Base-by-base conservation (phyloP, 331 rosid species). In the Rhamnella rubrinervis region DNA sequence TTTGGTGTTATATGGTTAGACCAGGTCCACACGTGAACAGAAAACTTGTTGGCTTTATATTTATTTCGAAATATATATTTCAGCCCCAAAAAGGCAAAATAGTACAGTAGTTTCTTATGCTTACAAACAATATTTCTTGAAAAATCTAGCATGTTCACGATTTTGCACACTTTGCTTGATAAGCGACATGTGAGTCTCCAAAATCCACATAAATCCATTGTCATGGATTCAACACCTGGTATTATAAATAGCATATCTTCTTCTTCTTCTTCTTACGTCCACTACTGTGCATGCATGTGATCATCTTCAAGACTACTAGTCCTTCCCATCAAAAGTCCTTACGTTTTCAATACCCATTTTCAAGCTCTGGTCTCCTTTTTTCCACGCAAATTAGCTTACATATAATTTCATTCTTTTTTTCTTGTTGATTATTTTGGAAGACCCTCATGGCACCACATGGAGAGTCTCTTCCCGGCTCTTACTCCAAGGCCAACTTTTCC, bases 391-490 rank as follows among this genome's bases (percentile, higher is more conserved):
- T 31, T 31, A 18, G 8, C 16, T 59, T 49, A n/a, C 23, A 19
- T 66, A n/a, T 31, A 31, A 2, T 31, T 31, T 26, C n/a, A 74
- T 13, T 59, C 47, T n/a, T 55, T 28, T 47, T 16, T 8, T 11
- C 55, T 18, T 15, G 25, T 37, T 31, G 35, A 31, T 3, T 31
- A 31, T 31, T 31, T 31, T 31, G 5, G 5, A 31, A 31, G 4
- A 31, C 5, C 35, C 71, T 73, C 13, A 84, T 85, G 99, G 99
- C 97, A 79, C 96, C 99, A 23, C 81, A 79, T 69, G 90, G 93
- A 70, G 92, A 91, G 17, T 57, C 85, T 11, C 73, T 80, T 56
- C 52, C 80, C 20, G 65, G 65, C 65, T 6, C 81, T n/a, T 73
- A 73, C 53, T 13, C 82, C 7, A 83, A 73, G 69, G 60, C 26